These are phyloP conservation scores for Heterobasidion irregulare DNA, from an alignment of 1,284 basidiomycete species.

Conservation along the genomic window DNA sequence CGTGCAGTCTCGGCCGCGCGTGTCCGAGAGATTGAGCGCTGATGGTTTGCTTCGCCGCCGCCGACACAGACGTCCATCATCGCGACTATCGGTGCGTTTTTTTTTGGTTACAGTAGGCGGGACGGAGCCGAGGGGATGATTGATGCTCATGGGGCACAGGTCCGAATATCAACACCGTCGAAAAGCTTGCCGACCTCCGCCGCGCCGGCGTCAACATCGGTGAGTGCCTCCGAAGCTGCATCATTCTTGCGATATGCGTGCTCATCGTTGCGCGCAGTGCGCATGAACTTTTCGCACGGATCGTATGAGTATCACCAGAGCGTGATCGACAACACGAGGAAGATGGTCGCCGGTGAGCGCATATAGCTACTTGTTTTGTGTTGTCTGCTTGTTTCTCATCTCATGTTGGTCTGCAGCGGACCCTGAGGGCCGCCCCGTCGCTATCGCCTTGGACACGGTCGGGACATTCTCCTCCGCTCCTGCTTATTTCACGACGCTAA, in stretches of 20 bases:
- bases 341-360: constrained; percentile 60
- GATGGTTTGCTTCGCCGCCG: not conserved
- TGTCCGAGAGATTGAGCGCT: constrained; percentile 1
- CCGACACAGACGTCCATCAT: constrained; percentile 81
- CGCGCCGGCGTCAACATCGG: constrained; percentile 94
- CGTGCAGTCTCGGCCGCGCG: constrained; percentile 2
- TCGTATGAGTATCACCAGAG: constrained; percentile 96
- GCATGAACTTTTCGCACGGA: constrained; percentile 98
- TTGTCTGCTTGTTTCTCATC: not conserved
- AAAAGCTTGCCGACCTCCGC: constrained; percentile 76
- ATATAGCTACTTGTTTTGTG: not conserved
- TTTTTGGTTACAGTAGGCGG: not conserved
- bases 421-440: constrained; percentile 81
- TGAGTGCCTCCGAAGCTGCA: constrained; percentile 28
- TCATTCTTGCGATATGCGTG: constrained; percentile 7
- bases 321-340: constrained; percentile 93
- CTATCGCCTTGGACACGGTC: constrained; percentile 96
- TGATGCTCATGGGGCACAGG: constrained; percentile 35
- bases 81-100: constrained; percentile 80
- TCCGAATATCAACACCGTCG: constrained; percentile 86
- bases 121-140: not conserved
- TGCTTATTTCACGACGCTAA: constrained; percentile 3
- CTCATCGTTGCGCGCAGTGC: constrained; percentile 44
- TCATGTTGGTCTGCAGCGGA: constrained; percentile 30
- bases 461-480: constrained; percentile 13